Evolutionary conservation across 768 basidiomycete species (phyloP), one percentile per base, ranked within the genome.

Genomic region (Neoboletus subvelutipes): DNA sequence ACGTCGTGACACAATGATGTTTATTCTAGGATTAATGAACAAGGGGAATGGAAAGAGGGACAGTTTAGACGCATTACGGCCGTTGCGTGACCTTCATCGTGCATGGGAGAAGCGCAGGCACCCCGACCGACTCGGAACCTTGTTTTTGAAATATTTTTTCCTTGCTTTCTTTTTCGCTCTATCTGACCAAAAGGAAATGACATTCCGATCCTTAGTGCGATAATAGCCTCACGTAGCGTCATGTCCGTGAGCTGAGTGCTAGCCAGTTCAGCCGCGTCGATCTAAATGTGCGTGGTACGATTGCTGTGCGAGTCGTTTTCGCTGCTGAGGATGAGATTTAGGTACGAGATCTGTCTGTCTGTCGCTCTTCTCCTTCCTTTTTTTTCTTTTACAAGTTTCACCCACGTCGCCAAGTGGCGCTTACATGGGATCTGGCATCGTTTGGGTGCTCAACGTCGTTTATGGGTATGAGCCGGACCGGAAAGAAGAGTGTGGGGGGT

Each of bases 61-160:
- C 45, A 61, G 58, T 50, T 52, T 49, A 47, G 56, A 64, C 62
- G 65, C 62, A 62, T 50, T 67, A 67, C 52, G 50, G 42, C 65
- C 62, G 54, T 58, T 50, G 45, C 11, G 50, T 54, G 56, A 58
- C 55, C 50, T 29, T 43, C 18, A 42, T 52, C 33, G 50, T 28
- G 51, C 53, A 59, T 66, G 58, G 45, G 61, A 57, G 59, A 64
- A 67, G 67, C 37, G 33, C 53, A 55, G 41, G 50, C 54, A 68
- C 64, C 41, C 63, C 67, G 67, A 58, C 48, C 15, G 42, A 43
- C 50, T 53, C 67, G 69, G 67, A 68, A 68, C 67, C 69, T 71
- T 70, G 67, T 63, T 68, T 61, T 45, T 36, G 33, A 24, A 22
- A 31, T 13, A 15, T 20, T 15, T 12, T 22, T 48, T 20, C 5